Evolutionary conservation across 805 yeast species (phyloP).

Genomic region (Citeromyces nyonsensis): DNA sequence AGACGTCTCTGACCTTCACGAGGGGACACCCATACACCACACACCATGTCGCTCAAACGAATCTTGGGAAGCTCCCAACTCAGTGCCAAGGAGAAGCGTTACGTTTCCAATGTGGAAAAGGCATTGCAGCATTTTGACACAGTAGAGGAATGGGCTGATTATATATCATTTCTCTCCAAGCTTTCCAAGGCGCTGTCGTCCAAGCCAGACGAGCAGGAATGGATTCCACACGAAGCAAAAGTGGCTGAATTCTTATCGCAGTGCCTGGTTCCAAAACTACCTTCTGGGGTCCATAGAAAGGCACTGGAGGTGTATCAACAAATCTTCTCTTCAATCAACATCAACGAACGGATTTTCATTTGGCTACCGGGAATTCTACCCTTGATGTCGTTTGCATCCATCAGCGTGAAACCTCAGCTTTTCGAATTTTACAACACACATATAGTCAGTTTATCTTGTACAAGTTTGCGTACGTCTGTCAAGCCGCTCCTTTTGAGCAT

Average conservation of each 20-base stretch:
- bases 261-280: conserved; percentile 68
- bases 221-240: conserved; percentile 53
- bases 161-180: conserved; percentile 75
- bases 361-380: conserved; percentile 96
- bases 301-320: conserved; percentile 62
- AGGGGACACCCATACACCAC: too few species aligned
- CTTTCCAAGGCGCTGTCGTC: conserved; percentile 56
- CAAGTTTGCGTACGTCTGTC: conserved; percentile 33
- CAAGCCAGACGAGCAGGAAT: conserved; percentile 24
- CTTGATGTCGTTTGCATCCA: conserved; percentile 74
- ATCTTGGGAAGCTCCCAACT: conserved; percentile 9
- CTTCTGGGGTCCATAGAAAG: conserved; percentile 93
- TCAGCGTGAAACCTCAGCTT: conserved; percentile 71
- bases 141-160: conserved; percentile 96
- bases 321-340: conserved; percentile 45
- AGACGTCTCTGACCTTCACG: too few species aligned
- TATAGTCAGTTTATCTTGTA: conserved; percentile 34
- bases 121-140: conserved; percentile 65
- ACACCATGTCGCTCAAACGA: too few species aligned
- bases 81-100: conserved; percentile 55
- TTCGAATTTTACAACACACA: conserved; percentile 43
- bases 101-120: conserved; percentile 50
- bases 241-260: conserved; percentile 62
- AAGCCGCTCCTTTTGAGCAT: conserved; percentile 63
- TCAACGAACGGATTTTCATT: conserved; percentile 39